phyloP scores from a whole-genome alignment of 495 filamentous ascomycete genomes.

The Rhizodiscina lignyota region DNA sequence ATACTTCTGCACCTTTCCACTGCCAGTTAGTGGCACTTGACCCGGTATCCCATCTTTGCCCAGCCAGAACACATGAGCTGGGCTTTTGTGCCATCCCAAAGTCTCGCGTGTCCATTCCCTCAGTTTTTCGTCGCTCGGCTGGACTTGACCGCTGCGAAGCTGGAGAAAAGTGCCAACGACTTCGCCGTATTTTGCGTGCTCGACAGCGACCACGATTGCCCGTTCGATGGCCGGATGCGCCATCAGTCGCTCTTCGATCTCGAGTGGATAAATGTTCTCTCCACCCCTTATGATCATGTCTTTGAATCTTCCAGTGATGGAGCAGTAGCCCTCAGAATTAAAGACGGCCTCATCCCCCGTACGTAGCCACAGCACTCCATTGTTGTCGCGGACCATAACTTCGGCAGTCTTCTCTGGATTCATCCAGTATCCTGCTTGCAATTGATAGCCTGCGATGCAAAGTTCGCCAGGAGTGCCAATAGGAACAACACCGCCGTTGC shows the following conservation, averaged over 20 bases:
- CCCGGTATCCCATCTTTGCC: conserved; percentile 39
- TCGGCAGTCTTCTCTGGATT: conserved; percentile 53
- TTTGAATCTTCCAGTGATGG: conserved; percentile 47
- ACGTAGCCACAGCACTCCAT: conserved; percentile 45
- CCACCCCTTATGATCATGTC: conserved; percentile 43
- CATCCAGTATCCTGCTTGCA: conserved; percentile 54
- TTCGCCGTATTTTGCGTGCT: conserved; percentile 47
- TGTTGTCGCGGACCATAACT: conserved; percentile 38
- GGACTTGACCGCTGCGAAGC: conserved; percentile 5
- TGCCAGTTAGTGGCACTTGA: conserved; percentile 46
- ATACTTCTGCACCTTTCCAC: conserved; percentile 56
- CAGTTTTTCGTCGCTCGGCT: conserved; percentile 31
- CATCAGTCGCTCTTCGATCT: conserved; percentile 52
- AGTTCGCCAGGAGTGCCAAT: conserved; percentile 44
- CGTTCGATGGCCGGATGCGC: conserved; percentile 35
- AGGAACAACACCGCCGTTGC: conserved; percentile 39
- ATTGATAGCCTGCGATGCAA: conserved; percentile 51
- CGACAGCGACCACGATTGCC: conserved; percentile 46
- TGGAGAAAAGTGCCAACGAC: conserved; percentile 46
- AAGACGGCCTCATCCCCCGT: conserved; percentile 58
- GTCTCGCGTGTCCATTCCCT: conserved; percentile 41
- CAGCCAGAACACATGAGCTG: conserved; percentile 47
- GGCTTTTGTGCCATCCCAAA: conserved; percentile 51
- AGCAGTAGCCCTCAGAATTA: conserved; percentile 43
- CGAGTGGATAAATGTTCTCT: conserved; percentile 44